Base-by-base conservation (phyloP, 805 yeast genomes). In the Candida gorgasii region DNA sequence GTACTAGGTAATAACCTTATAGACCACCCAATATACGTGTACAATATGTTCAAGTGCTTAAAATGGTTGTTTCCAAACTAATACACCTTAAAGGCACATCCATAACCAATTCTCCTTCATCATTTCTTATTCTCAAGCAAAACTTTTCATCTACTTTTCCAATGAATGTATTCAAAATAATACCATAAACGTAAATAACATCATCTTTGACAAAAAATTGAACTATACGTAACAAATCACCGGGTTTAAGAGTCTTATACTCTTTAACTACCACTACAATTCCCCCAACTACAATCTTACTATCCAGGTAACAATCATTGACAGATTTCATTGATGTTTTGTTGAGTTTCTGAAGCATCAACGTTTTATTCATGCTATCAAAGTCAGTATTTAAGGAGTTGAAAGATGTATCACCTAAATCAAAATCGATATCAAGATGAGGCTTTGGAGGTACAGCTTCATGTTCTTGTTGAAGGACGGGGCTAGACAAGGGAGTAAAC, bases 251-350 rank as follows among this genome's bases (percentile, higher is more conserved):
- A 11, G 46, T 42, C 1, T 50, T 47, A 40, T 55, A 65, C 5
- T 63, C 62, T 36, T 57, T 51, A 3, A 62, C 58, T 4, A 63
- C 67, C 11, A 63, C 67, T 2, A 63, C 69, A 14, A 63, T 54
- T 0, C 60, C 60, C 2, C 72, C 72, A 9, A 62, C 48, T 13
- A 41, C n/a, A 14, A 60, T 58, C 9, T 35, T 22, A 17, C 44
- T 52, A 12, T 50, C 50, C 57, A 59, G 62, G 37, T 45, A 63
- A 4, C 68, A 66, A 42, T 65, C 70, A 14, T 47, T 26, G 1
- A 63, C 67, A 23, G 50, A 46, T 28, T 49, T 50, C 20, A 63
- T 46, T 9, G 36, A 19, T n/a, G 56, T 44, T 9, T 46, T 32
- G 15, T 55, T 49, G 40, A 61, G 24, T 17, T 51, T 49, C 30